phyloP scores from a whole-genome alignment of 192 early-diverging fungal species.

The Umbelopsis sp. region DNA sequence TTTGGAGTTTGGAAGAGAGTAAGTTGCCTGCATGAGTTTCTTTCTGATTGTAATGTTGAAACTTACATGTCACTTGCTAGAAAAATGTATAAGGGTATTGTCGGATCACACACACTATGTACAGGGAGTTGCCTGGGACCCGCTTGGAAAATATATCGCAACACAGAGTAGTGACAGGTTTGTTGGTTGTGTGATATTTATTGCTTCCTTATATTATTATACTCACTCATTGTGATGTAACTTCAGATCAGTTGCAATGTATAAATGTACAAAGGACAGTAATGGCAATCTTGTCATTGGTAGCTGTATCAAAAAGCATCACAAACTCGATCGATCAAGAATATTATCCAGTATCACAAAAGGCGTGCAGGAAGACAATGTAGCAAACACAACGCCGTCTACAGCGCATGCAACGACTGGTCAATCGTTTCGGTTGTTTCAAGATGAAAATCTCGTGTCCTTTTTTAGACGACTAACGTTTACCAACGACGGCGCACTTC shows the following conservation, averaged over 20 bases:
- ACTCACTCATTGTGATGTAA: neutral
- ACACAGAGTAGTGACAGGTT: conserved; percentile 93
- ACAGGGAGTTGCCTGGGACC: conserved; percentile 98
- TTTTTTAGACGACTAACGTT: conserved; percentile 89
- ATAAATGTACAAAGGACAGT: conserved; percentile 11
- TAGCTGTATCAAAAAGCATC: conserved; percentile 18
- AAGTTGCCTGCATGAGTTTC: conserved; percentile 7
- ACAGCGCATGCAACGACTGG: neutral
- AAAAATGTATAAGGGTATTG: conserved; percentile 73
- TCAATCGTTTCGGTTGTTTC: conserved; percentile 59
- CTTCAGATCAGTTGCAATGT: conserved; percentile 15
- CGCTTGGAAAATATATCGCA: conserved; percentile 80
- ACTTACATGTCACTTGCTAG: conserved; percentile 32
- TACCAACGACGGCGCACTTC: conserved; percentile 84
- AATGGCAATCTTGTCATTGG: conserved; percentile 23
- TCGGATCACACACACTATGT: conserved; percentile 90
- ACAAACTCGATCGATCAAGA: conserved; percentile 19
- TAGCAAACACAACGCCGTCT: neutral
- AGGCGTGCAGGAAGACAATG: neutral
- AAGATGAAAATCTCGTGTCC: conserved; percentile 87
- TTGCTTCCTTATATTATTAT: too few relatives aligned
- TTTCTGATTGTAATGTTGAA: neutral
- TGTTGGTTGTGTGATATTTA: neutral
- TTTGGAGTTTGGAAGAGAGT: conserved; percentile 83
- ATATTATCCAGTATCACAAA: neutral